phyloP scores from a whole-genome alignment of 192 early-diverging fungal genomes.

The Umbelopsis sp. region DNA sequence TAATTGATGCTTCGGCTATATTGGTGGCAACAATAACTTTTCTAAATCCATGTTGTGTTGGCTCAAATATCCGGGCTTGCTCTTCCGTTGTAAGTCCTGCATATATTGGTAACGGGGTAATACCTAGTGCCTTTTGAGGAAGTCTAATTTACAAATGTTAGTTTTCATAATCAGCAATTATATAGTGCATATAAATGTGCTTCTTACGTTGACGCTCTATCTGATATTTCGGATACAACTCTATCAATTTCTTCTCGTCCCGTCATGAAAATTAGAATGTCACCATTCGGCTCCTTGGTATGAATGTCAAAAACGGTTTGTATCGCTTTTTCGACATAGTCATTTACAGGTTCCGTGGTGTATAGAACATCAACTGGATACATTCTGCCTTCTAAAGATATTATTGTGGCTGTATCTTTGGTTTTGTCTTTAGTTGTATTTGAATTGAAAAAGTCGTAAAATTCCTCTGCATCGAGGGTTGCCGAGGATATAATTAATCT shows the following conservation, averaged over 20 bases:
- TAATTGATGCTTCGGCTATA: conserved; percentile 84
- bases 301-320: conserved; percentile 81
- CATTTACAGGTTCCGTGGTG: conserved; percentile 53
- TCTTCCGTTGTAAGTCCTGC: conserved; percentile 72
- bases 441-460: conserved; percentile 71
- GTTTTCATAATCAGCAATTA: not conserved
- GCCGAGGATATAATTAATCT: conserved; percentile 78
- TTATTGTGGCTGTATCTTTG: conserved; percentile 62
- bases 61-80: conserved; percentile 68
- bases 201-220: conserved; percentile 54
- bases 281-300: conserved; percentile 63
- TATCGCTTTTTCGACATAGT: conserved; percentile 70
- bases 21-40: conserved; percentile 92
- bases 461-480: conserved; percentile 78
- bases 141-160: conserved; percentile 29
- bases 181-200: not conserved
- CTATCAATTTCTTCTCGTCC: conserved; percentile 78
- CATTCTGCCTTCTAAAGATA: conserved; percentile 76
- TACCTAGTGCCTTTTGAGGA: conserved; percentile 37
- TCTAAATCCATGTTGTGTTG: conserved; percentile 54
- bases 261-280: conserved; percentile 74
- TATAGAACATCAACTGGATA: conserved; percentile 74
- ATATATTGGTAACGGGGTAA: conserved; percentile 67
- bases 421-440: conserved; percentile 44
- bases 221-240: conserved; percentile 60